Evolutionary conservation across 2,329 filamentous ascomycete species (phyloP), one percentile per base, ranked within the genome.

Genomic region (Aurifilum marmelostoma): DNA sequence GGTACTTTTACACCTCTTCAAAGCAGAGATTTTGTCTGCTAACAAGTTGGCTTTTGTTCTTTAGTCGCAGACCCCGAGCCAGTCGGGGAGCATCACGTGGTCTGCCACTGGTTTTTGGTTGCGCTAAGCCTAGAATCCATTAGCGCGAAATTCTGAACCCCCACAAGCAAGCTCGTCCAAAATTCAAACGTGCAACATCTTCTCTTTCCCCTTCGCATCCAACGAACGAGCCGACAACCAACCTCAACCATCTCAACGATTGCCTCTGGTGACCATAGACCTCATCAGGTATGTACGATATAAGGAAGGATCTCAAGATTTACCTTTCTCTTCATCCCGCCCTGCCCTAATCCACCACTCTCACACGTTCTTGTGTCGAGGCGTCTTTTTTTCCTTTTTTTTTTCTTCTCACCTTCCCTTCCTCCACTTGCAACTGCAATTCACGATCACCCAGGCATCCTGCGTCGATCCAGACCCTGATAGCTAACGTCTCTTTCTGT

Each of bases 401-500:
- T 27, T 12, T 29, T 56, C n/a, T n/a, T n/a, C n/a, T n/a, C n/a
- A n/a, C n/a, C n/a, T 34, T 34, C 18, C 5, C n/a, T 47, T 56
- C 43, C 24, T 34, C 34, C 14, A 18, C 37, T 27, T 5, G 14
- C 34, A 29, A 5, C 27, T 43, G 27, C 39, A 43, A 39, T 4
- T 6, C 39, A 41, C 65, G 34, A 6, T 34, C 34, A 41, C 65
- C 50, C 37, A 34, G 52, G 43, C 56, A 47, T 24, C 34, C 37
- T 27, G 47, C 47, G n/a, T 37, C 54, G 21, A 5, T 66, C 7
- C 16, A 41, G 54, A 27, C 47, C 70, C 59, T 27, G 63, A 60
- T 54, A n/a, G 71, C 74, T 75, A 73, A 79, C 72, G 12, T 73
- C 63, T 63, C 18, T 11, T 70, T 41, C 72, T 70, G 71, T 75